Evolutionary conservation across 2,329 filamentous ascomycete species (phyloP), one percentile per base, ranked within the genome.

Genomic region (Fusarium oxysporum): DNA sequence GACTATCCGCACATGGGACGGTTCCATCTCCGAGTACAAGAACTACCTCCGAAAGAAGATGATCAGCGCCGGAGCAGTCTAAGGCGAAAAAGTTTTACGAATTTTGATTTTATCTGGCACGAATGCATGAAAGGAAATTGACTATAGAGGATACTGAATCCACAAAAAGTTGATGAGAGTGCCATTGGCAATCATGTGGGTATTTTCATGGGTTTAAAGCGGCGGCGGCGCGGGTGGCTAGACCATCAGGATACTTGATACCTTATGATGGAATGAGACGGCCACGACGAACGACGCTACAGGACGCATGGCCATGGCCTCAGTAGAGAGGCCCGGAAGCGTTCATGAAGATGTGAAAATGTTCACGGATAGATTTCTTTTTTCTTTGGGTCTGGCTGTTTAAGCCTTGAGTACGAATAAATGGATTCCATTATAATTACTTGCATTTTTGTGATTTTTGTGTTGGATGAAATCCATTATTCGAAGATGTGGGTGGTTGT

Each of bases 11-110:
- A 86, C 90, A 79, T 99, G 96, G 96, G 92, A 96, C 72, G 96
- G 96, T 78, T 86, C 85, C 74, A 99, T 99, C 80, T 92, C 92
- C 77, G 92, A 95, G 68, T 99, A 99, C 93, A 99, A 99, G 93
- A 93, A 97, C 86, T 91, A 98, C 86, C 90, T 99, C 80, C 92
- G 96, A 82, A 98, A 98, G 92, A 98, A 98, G 94, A 99, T 99
- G 96, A 86, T 97, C 80, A 90, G 90, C 50, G 86, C 90, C 63
- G 96, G 96, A 83, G 93, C 94, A 76, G 95, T 98, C 81, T 97
- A 93, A 88, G 64, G 37, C 19, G 53, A 44, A 45, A 59, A 68
- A 59, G 53, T 44, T 54, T 65, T 66, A 62, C 43, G 71, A 70
- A 54, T 55, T 54, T 72, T 68, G 57, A 56, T 72, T 72, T 54